A percentile compares a stretch with the other conserved stretches of the same genome.
phyloP scores from a whole-genome alignment of 176 grass and related monocot species.

The Avena atlantica region DNA sequence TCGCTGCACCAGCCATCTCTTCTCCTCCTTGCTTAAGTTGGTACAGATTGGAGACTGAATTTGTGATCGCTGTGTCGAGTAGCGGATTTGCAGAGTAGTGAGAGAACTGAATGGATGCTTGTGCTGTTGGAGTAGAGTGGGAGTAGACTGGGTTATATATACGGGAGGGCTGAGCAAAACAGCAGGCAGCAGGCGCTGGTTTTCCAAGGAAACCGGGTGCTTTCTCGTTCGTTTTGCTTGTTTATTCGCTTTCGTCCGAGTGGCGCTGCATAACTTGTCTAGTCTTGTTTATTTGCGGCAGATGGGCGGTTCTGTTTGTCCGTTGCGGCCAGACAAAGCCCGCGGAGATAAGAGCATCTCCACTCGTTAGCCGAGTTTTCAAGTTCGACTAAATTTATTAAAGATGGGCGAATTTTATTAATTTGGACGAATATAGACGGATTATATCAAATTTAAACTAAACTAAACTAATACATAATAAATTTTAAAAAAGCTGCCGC shows the following conservation, averaged over 20 bases:
- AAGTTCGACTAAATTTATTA: too few relatives aligned
- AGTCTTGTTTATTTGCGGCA: background rate
- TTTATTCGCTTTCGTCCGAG: background rate
- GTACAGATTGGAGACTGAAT: background rate
- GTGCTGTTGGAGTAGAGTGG: background rate
- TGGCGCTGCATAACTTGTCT: background rate
- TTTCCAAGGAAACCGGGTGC: constrained; percentile 35
- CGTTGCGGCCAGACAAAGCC: background rate
- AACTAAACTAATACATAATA: too few relatives aligned
- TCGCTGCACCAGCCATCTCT: background rate
- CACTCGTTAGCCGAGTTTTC: too few relatives aligned
- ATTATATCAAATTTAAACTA: too few relatives aligned
- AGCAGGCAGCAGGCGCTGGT: constrained; percentile 35
- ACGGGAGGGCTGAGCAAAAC: background rate
- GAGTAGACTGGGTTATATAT: background rate
- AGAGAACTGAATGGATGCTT: background rate
- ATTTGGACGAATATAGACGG: too few relatives aligned
- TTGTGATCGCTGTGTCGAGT: background rate
- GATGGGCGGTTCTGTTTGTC: background rate
- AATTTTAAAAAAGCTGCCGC: too few relatives aligned
- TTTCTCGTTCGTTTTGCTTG: background rate
- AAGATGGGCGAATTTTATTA: too few relatives aligned
- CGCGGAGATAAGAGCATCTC: background rate
- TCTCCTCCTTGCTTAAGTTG: background rate
- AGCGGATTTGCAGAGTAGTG: background rate